phyloP scores from a whole-genome alignment of 1,284 basidiomycete genomes.

The Tylopilus orsonianus region DNA sequence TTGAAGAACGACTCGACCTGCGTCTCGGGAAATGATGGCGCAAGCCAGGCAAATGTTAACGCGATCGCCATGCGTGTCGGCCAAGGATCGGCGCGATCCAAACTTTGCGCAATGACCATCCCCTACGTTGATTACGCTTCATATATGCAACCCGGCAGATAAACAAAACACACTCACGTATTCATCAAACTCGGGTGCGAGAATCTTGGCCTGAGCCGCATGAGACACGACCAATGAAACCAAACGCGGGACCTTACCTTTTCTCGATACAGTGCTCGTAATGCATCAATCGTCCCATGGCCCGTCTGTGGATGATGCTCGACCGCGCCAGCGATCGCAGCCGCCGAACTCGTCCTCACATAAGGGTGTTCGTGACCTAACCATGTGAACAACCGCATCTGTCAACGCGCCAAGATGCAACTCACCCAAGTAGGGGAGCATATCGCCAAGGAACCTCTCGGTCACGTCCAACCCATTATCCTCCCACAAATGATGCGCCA shows the following conservation, averaged over 20 bases:
- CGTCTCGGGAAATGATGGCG: conserved; percentile 64
- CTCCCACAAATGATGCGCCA: conserved; percentile 89
- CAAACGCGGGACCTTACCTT: conserved; percentile 49
- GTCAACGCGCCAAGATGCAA: neutral
- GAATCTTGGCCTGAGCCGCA: conserved; percentile 65
- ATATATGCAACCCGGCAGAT: no score
- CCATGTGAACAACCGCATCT: no score
- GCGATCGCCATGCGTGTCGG: conserved; percentile 80
- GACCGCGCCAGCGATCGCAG: conserved; percentile 78
- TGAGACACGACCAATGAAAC: neutral
- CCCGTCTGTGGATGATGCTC: conserved; percentile 75
- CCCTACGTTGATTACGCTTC: conserved; percentile 51
- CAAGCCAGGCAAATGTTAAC: conserved; percentile 66
- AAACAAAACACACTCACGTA: conserved; percentile 56
- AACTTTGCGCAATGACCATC: conserved; percentile 88
- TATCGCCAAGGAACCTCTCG: conserved; percentile 62
- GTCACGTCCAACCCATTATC: conserved; percentile 94
- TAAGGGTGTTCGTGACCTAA: conserved; percentile 80
- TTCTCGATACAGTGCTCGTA: conserved; percentile 81
- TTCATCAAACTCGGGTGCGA: conserved; percentile 88
- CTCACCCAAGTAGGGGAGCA: conserved; percentile 73
- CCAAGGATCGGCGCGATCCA: conserved; percentile 96
- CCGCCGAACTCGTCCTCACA: conserved; percentile 75
- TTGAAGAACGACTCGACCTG: conserved; percentile 82
- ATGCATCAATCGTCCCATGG: conserved; percentile 41